phyloP scores from a whole-genome alignment of 768 basidiomycete species.

The Leucosporidium creatinivorum region DNA sequence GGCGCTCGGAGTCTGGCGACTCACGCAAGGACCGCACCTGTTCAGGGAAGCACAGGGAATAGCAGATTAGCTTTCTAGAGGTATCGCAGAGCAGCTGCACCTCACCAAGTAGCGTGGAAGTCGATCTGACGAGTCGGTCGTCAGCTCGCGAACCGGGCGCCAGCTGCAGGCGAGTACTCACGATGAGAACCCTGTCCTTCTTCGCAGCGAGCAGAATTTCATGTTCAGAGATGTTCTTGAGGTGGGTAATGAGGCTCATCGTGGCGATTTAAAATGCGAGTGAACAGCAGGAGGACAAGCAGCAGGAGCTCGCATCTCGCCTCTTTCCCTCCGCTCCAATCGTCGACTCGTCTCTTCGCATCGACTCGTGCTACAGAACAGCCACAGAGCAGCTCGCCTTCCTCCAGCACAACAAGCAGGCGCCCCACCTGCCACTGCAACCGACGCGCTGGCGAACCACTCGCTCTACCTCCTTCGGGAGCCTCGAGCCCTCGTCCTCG shows the following conservation, averaged over 20 bases:
- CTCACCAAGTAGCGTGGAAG: conserved; percentile 20
- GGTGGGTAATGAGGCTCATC: conserved; percentile 30
- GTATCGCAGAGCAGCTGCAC: background rate
- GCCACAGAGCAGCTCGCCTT: background rate
- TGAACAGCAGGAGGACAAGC: background rate
- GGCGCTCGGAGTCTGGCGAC: too few relatives aligned
- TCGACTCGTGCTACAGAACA: background rate
- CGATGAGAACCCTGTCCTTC: conserved; percentile 15
- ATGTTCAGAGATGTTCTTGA: conserved; percentile 8
- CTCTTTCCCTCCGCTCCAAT: background rate
- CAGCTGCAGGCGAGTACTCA: background rate
- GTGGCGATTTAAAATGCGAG: background rate
- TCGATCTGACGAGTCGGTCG: conserved; percentile 6
- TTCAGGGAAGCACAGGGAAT: background rate
- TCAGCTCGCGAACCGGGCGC: background rate
- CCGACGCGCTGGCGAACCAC: background rate
- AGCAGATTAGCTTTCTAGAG: background rate
- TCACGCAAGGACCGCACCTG: conserved; percentile 23
- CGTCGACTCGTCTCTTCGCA: background rate
- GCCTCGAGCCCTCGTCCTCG: conserved; percentile 12
- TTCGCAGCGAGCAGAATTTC: conserved; percentile 19
- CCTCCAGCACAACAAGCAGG: background rate
- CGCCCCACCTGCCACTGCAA: background rate
- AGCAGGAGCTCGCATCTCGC: background rate
- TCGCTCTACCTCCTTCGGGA: conserved; percentile 12